Base-by-base conservation (phyloP, 306 rosid species). In the Argentina anserina region DNA sequence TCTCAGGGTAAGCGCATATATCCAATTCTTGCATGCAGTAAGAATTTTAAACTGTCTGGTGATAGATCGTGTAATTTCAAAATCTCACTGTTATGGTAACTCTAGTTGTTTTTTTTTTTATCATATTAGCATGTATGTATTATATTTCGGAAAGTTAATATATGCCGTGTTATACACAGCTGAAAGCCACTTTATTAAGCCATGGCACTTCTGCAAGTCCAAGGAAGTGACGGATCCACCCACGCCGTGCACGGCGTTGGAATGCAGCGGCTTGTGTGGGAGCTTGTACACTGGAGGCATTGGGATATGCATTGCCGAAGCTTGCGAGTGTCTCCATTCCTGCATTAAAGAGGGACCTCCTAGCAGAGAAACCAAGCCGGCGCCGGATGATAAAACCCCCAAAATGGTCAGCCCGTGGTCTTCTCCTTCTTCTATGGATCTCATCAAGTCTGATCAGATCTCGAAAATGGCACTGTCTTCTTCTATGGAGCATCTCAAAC, bases 131-230 rank as follows among this genome's bases (percentile, higher is more conserved):
- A 18, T 18, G 53, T 13, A 50, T n/a, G 28, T 21, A 50, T 50
- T n/a, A 21, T 37, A 60, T 63, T 7, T 63, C 41, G 1, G 29
- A 34, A 12, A 20, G 37, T 39, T 18, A 20, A 33, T 18, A 0
- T 17, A 10, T 47, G 18, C 21, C 6, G 68, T 33, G 5, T 33
- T 33, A 0, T 33, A 3, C 18, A 9, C 68, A 64, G 68, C 9
- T 64, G 68, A 64, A n/a, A 37, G 68, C 68, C 68, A 64, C 46
- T 37, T 64, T 64, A 9, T 36, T 4, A 36, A 36, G 68, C 68
- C 68, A 64, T 64, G 68, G 68, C 47, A 37, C 29, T 3, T 64
- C 29, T 64, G 68, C 47, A 64, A 36, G 68, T 4, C 28, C 17
- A 64, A 64, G 29, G 45, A 36, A 20, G 46, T 34, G 41, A 17